A percentile compares a stretch with the other conserved stretches of the same genome.
These are phyloP conservation scores for Arabidopsis suecica DNA, from an alignment of 345 rosid species.

Conservation along the genomic window DNA sequence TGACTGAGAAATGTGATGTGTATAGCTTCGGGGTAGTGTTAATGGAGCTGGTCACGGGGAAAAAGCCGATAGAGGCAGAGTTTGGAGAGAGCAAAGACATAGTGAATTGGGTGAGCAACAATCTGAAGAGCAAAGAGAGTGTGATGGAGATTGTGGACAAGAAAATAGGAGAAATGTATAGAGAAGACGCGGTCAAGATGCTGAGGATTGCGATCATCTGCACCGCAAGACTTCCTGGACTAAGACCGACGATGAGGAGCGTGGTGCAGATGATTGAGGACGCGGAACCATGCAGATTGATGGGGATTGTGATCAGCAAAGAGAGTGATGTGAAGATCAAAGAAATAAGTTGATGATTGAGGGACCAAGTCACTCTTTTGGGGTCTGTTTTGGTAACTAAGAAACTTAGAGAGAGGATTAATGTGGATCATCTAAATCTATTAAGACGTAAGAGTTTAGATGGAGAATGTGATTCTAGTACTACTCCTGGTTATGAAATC, in stretches of 20 bases:
- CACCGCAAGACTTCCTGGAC: conserved; percentile 60
- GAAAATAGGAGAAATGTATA: conserved; percentile 56
- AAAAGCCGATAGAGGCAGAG: conserved; percentile 77
- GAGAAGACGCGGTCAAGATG: conserved; percentile 69
- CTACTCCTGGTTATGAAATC: conserved; percentile 11
- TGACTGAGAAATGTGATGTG: conserved; percentile 89
- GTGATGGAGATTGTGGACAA: conserved; percentile 69
- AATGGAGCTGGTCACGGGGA: conserved; percentile 90
- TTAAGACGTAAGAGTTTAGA: conserved; percentile 10
- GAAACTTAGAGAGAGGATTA: conserved; percentile 26
- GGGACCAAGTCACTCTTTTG: conserved; percentile 12
- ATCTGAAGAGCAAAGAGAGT: conserved; percentile 58
- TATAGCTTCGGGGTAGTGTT: conserved; percentile 94
- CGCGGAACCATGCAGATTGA: conserved; percentile 70
- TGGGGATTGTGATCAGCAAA: conserved; percentile 56
- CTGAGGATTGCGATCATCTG: conserved; percentile 75
- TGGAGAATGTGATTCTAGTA: conserved; percentile 22
- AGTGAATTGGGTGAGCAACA: conserved; percentile 73
- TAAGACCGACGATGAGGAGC: conserved; percentile 81
- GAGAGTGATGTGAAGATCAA: conserved; percentile 44
- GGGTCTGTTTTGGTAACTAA: conserved; percentile 27
- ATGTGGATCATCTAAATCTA: conserved; percentile 8
- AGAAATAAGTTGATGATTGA: conserved; percentile 42
- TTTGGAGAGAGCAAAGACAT: conserved; percentile 83
- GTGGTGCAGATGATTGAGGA: conserved; percentile 90